Conservation (phyloP, 352 stramenopile species). For the Globisporangium carolinianum region DNA sequence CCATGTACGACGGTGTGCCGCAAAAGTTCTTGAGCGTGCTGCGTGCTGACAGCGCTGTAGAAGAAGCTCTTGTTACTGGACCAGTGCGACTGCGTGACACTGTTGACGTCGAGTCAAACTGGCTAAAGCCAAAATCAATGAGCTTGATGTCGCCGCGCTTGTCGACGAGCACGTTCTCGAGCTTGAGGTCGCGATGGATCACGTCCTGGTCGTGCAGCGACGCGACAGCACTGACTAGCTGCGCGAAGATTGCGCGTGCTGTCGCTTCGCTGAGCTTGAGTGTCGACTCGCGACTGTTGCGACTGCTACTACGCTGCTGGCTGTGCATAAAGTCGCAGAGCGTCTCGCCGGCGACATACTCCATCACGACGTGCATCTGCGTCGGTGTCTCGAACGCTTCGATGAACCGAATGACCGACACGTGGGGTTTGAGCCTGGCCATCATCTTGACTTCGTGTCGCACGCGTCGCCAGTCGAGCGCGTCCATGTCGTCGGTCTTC, state of each 20-base stretch:
- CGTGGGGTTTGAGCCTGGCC: conserved; percentile 24
- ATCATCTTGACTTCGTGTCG: conserved; percentile 47
- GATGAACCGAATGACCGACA: conserved; percentile 42
- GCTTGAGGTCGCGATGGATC: conserved; percentile 72
- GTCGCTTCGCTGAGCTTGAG: conserved; percentile 24
- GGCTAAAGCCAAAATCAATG: conserved; percentile 72
- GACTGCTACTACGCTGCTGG: not conserved
- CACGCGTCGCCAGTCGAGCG: conserved; percentile 57
- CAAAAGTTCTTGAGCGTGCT: conserved; percentile 61
- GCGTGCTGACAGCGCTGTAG: not conserved
- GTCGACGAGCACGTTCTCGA: conserved; percentile 68
- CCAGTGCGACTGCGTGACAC: too few species aligned
- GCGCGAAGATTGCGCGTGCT: conserved; percentile 32
- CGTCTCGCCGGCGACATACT: conserved; percentile 30
- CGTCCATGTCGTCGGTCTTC: conserved; percentile 9
- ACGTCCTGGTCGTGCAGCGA: conserved; percentile 45
- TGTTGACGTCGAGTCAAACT: conserved; percentile 21
- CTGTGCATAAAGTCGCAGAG: conserved; percentile 37
- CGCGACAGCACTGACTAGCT: conserved; percentile 27
- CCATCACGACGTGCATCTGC: conserved; percentile 49
- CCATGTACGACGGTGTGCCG: conserved; percentile 75
- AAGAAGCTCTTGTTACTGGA: too few species aligned
- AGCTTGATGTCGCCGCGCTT: conserved; percentile 23
- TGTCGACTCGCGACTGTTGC: not conserved
- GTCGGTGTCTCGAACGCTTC: conserved; percentile 57